These are phyloP conservation scores for Xerocomellus intermedius DNA, from an alignment of 768 basidiomycete genomes.

Conservation along the genomic window DNA sequence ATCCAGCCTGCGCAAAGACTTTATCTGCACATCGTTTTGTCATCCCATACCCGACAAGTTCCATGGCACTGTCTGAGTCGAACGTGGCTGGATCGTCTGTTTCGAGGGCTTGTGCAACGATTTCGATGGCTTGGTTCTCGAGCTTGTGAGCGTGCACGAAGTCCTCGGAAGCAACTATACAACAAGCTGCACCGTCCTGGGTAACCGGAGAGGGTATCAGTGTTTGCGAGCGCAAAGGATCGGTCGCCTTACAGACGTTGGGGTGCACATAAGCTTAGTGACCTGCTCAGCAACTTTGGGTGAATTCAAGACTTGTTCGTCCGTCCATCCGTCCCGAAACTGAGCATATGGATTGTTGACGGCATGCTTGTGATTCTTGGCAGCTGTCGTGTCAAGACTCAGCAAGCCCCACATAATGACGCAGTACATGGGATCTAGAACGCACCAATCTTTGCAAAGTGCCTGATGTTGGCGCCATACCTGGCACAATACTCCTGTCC, in stretches of 20 bases:
- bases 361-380: slow-evolving; percentile 80
- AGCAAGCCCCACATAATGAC: not conserved
- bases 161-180: slow-evolving; percentile 72
- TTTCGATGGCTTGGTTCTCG: slow-evolving; percentile 84
- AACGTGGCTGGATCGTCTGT: slow-evolving; percentile 67
- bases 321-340: slow-evolving; percentile 73
- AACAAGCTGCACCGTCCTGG: slow-evolving; percentile 73
- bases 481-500: slow-evolving; percentile 69
- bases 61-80: slow-evolving; percentile 66
- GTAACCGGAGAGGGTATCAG: not conserved
- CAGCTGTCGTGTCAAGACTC: slow-evolving; percentile 40
- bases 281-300: slow-evolving; percentile 66
- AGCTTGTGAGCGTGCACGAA: slow-evolving; percentile 70
- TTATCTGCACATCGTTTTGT: slow-evolving; percentile 62
- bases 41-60: slow-evolving; percentile 75
- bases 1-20: slow-evolving; percentile 68
- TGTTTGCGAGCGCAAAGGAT: not conserved
- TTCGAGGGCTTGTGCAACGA: slow-evolving; percentile 58
- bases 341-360: slow-evolving; percentile 81
- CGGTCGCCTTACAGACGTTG: slow-evolving; percentile 60
- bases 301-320: slow-evolving; percentile 63
- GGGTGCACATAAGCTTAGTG: slow-evolving; percentile 82
- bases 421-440: not conserved
- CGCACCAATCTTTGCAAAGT: slow-evolving; percentile 76
- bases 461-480: slow-evolving; percentile 60